Evolutionary conservation across 768 basidiomycete species (phyloP).

Genomic region (Pluteus cervinus): DNA sequence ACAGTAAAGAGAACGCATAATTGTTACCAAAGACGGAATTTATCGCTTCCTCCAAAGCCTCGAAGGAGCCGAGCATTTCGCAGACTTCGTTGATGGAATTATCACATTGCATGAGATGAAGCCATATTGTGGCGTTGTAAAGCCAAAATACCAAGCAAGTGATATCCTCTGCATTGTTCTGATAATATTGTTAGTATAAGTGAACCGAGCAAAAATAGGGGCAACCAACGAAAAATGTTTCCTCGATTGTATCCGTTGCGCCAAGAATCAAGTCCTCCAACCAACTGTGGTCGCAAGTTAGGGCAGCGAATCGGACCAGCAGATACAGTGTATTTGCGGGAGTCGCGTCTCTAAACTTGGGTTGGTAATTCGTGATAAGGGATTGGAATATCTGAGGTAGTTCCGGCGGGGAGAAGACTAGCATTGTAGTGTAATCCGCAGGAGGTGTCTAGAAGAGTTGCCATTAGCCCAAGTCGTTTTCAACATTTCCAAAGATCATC

Average conservation of each 20-base stretch:
- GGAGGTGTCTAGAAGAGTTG: constrained; percentile 54
- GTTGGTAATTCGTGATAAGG: constrained; percentile 70
- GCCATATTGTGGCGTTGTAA: constrained; percentile 84
- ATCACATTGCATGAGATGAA: constrained; percentile 88
- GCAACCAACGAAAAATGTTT: constrained; percentile 81
- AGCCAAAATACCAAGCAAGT: constrained; percentile 91
- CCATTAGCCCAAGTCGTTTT: constrained; percentile 10
- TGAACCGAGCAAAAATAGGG: constrained; percentile 4
- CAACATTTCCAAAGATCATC: no score
- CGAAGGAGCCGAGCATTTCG: constrained; percentile 78
- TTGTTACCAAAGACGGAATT: constrained; percentile 87
- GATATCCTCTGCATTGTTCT: constrained; percentile 83
- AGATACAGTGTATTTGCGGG: constrained; percentile 92
- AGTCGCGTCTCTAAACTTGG: constrained; percentile 67
- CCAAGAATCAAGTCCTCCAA: constrained; percentile 89
- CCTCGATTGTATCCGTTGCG: constrained; percentile 89
- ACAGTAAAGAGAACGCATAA: constrained; percentile 2
- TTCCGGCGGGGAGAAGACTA: constrained; percentile 82
- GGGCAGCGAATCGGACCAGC: constrained; percentile 86
- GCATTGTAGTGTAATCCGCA: constrained; percentile 79
- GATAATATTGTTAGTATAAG: constrained; percentile 10
- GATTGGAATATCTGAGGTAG: constrained; percentile 77
- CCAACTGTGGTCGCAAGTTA: constrained; percentile 88
- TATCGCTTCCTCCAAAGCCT: constrained; percentile 85
- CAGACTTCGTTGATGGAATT: constrained; percentile 72